Evolutionary conservation across 1,284 basidiomycete genomes (phyloP), one percentile per base, ranked within the genome.

Genomic region (Heterobasidion annosum): DNA sequence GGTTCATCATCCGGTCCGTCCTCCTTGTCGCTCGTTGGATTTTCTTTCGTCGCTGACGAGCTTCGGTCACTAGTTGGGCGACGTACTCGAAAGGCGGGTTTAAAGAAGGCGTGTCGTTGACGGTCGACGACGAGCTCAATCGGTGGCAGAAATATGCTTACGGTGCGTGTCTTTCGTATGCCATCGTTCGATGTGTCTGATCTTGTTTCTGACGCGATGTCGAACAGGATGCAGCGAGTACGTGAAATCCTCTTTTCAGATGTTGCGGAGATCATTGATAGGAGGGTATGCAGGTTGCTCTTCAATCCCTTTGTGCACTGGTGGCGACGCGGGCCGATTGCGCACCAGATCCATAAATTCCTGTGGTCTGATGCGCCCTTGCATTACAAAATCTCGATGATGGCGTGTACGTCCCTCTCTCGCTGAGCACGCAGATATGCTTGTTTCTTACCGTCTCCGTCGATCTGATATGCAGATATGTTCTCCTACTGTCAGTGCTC

Each of bases 141-240:
- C 67, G 80, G 43, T 81, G 78, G 78, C 78, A 81, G 61, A 82
- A 81, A 64, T 81, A 81, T 64, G 72, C 77, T 8, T 81, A 73
- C 57, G 77, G 77, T 66, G 50, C 47, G 64, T 58, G 25, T 43
- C 8, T 5, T 33, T 46, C 74, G 71, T 25, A 47, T 70, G 73
- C 73, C 62, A 73, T 75, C 61, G 67, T 69, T 13, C 74, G 64
- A 53, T 68, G 70, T 8, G n/a, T 43, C 33, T 53, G 33, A 2
- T 34, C 16, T 49, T 34, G 9, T 34, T 49, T 13, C 12, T 50
- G 12, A 50, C 48, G 46, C 13, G 7, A 10, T 9, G n/a, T 16
- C 15, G 48, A 43, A 55, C 34, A 64, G 63, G 67, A 2, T 70
- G 69, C 58, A 68, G 62, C 58, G 70, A 71, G 62, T 60, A 34